These are phyloP conservation scores for Chrysosporium keratinophilum DNA, from an alignment of 2,329 filamentous ascomycete genomes.

Conservation along the genomic window DNA sequence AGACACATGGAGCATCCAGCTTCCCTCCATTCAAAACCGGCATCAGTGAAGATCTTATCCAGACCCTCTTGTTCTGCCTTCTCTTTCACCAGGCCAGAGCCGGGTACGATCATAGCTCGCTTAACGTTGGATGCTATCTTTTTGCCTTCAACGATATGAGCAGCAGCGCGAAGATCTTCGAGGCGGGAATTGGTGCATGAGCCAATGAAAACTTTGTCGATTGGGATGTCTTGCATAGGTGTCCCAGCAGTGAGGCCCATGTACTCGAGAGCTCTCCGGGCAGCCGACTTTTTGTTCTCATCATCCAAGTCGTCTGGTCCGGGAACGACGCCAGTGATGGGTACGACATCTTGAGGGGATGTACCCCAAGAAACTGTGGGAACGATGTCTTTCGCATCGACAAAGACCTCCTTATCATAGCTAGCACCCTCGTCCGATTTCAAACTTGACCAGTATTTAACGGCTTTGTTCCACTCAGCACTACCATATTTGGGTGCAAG, in stretches of 20 bases:
- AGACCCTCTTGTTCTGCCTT: constrained; percentile 86
- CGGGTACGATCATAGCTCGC: constrained; percentile 91
- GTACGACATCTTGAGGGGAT: constrained; percentile 89
- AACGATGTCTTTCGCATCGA: constrained; percentile 84
- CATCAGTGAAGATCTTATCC: constrained; percentile 81
- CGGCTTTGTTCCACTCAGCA: constrained; percentile 79
- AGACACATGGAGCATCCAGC: constrained; percentile 98
- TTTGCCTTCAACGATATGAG: constrained; percentile 73
- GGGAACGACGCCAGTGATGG: constrained; percentile 83
- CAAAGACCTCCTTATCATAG: constrained; percentile 80
- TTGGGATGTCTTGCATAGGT: constrained; percentile 76
- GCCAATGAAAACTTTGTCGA: constrained; percentile 97
- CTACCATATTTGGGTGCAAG: constrained; percentile 76
- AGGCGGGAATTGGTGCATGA: constrained; percentile 97
- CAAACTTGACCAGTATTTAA: constrained; percentile 77
- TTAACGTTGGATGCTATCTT: constrained; percentile 82
- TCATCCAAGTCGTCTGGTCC: constrained; percentile 77
- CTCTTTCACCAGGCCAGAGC: constrained; percentile 85
- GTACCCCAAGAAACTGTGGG: constrained; percentile 97
- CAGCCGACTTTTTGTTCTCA: constrained; percentile 68
- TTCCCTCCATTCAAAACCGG: constrained; percentile 96
- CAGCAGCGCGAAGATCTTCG: constrained; percentile 83
- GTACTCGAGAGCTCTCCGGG: constrained; percentile 77
- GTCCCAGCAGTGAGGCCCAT: constrained; percentile 87
- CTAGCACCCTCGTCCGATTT: constrained; percentile 79